Percentiles rank a stretch among this genome's conserved stretches.
phyloP scores from a whole-genome alignment of 2,329 filamentous ascomycete genomes.

The Parafenestella ontariensis region DNA sequence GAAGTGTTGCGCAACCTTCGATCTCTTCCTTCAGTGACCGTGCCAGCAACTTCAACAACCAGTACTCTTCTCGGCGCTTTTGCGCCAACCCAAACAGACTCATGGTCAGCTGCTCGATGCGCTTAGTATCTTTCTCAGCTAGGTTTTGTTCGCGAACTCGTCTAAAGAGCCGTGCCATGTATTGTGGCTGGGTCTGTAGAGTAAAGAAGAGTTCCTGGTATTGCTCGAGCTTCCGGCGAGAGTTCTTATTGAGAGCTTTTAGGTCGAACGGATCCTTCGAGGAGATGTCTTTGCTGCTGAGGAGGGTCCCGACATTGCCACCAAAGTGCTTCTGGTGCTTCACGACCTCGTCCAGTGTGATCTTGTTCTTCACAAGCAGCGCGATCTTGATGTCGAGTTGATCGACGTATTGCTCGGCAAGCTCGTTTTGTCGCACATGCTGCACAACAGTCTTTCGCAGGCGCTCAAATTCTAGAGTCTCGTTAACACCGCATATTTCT shows the following conservation, averaged over 20 bases:
- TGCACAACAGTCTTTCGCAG: slow-evolving; percentile 95
- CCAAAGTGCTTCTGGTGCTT: slow-evolving; percentile 97
- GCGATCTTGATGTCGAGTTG: slow-evolving; percentile 99
- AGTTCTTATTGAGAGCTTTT: slow-evolving; percentile 96
- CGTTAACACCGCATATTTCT: slow-evolving; percentile 20
- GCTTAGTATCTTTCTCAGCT: slow-evolving; percentile 89
- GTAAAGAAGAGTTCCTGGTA: slow-evolving; percentile 99
- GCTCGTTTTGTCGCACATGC: slow-evolving; percentile 95
- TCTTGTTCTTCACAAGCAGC: slow-evolving; percentile 98
- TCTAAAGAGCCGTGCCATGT: slow-evolving; percentile 87
- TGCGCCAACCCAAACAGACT: slow-evolving; percentile 96
- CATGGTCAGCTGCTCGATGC: slow-evolving; percentile 94
- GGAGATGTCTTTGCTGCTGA: slow-evolving; percentile 86
- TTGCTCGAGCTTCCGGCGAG: slow-evolving; percentile 90
- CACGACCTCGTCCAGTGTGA: slow-evolving; percentile 96
- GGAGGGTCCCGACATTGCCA: slow-evolving; percentile 81
- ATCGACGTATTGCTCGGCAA: slow-evolving; percentile 96
- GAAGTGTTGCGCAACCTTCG: slow-evolving; percentile 72
- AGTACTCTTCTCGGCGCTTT: slow-evolving; percentile 96
- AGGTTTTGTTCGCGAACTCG: slow-evolving; percentile 82
- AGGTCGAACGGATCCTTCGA: slow-evolving; percentile 94
- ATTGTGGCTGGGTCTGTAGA: slow-evolving; percentile 94
- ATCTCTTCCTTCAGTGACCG: slow-evolving; percentile 87
- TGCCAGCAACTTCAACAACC: slow-evolving; percentile 85
- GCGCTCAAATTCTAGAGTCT: slow-evolving; percentile 77